Conservation (phyloP, 192 early-diverging fungal species). For the Coemansia sp. region DNA sequence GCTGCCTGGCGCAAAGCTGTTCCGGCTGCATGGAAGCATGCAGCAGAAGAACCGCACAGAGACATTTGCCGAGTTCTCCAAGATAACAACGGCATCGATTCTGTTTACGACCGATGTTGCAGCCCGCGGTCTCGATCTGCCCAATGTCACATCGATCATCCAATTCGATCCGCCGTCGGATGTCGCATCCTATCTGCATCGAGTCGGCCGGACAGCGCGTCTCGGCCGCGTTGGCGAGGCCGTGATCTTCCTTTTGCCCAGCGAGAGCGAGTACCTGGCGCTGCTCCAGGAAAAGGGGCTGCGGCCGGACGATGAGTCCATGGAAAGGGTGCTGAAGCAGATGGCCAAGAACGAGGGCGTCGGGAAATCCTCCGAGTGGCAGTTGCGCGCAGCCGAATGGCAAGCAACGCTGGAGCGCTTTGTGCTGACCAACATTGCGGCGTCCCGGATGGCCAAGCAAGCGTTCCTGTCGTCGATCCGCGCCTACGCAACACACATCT, state of each 20-base stretch:
- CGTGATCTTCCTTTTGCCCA: constrained; percentile 83
- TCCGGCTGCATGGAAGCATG: constrained; percentile 88
- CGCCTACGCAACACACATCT: constrained; percentile 90
- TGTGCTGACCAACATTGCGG: constrained; percentile 30
- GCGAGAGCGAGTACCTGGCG: constrained; percentile 77
- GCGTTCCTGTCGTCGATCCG: constrained; percentile 90
- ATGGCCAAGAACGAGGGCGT: constrained; percentile 58
- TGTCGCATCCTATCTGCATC: constrained; percentile 93
- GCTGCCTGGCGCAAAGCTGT: constrained; percentile 72
- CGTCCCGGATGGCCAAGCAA: constrained; percentile 64
- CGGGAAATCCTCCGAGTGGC: constrained; percentile 41
- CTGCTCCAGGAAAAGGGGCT: constrained; percentile 70
- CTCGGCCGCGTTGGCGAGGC: constrained; percentile 88
- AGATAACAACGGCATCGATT: constrained; percentile 62
- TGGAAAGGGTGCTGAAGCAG: constrained; percentile 59
- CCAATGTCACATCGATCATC: constrained; percentile 87
- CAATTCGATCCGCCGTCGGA: constrained; percentile 98
- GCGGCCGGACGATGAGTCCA: constrained; percentile 60
- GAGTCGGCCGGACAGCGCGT: constrained; percentile 95
- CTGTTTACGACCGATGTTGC: constrained; percentile 97
- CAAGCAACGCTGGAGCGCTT: constrained; percentile 53
- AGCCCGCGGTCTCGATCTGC: constrained; percentile 96
- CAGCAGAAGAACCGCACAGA: constrained; percentile 77
- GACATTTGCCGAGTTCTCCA: constrained; percentile 74
- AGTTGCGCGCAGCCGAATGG: constrained; percentile 49